Percentiles rank a stretch among this genome's conserved stretches.
Evolutionary conservation across 495 filamentous ascomycete species (phyloP).

Genomic region (Jackrogersella multiformis): DNA sequence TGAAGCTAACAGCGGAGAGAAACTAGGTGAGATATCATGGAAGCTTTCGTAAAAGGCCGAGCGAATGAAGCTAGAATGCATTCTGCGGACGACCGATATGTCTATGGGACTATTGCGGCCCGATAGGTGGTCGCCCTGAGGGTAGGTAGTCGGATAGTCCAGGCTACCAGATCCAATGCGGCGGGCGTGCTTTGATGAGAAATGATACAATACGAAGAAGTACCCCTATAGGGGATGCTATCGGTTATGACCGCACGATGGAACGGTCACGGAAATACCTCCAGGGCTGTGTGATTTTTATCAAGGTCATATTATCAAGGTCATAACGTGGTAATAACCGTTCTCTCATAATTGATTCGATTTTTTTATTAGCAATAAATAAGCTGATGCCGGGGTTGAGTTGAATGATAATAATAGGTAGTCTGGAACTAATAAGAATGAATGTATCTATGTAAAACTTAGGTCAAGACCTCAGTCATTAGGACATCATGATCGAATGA

Average conservation of each 20-base stretch:
- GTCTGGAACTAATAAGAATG: neutral
- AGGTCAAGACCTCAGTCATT: neutral
- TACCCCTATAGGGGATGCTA: conserved; percentile 28
- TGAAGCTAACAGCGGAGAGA: conserved; percentile 14
- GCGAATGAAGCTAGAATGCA: conserved; percentile 5
- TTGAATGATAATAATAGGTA: neutral
- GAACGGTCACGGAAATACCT: conserved; percentile 24
- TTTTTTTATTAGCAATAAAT: conserved; percentile 29
- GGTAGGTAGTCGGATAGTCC: conserved; percentile 8
- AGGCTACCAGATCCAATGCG: conserved; percentile 12
- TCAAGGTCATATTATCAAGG: conserved; percentile 29
- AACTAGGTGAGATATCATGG: conserved; percentile 22
- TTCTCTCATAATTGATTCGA: neutral
- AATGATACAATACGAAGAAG: conserved; percentile 27
- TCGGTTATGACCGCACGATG: conserved; percentile 31
- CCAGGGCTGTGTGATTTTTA: conserved; percentile 31
- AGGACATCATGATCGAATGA: neutral
- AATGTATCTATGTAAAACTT: too few relatives aligned
- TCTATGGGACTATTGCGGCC: conserved; percentile 31
- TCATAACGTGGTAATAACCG: conserved; percentile 22
- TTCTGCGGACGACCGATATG: conserved; percentile 34
- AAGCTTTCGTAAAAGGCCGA: conserved; percentile 27
- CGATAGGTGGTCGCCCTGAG: conserved; percentile 29
- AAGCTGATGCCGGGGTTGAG: conserved; percentile 33
- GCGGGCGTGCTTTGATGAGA: conserved; percentile 6